Conservation (phyloP, 1,139 yeast genomes). For the Casaregolazyma lundiana region DNA sequence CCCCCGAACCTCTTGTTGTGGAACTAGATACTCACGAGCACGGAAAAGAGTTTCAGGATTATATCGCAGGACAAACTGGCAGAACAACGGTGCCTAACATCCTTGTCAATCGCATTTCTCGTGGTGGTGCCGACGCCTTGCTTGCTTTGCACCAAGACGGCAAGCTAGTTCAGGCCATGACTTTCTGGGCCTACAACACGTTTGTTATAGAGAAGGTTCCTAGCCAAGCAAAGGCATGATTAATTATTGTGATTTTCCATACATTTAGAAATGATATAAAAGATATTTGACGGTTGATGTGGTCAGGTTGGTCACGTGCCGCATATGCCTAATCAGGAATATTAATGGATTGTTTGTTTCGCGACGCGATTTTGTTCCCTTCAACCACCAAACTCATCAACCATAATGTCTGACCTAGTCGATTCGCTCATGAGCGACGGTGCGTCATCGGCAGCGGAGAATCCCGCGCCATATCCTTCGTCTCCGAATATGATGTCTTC, state of each 20-base stretch:
- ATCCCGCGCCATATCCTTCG: slow-evolving; percentile 13
- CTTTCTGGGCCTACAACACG: slow-evolving; percentile 59
- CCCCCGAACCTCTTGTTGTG: slow-evolving; percentile 67
- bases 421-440: slow-evolving; percentile 19
- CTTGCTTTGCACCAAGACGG: slow-evolving; percentile 54
- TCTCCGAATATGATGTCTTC: slow-evolving; percentile 17
- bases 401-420: slow-evolving; percentile 17
- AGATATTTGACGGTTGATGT: too few species aligned
- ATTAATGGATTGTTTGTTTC: slow-evolving; percentile 10
- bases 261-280: too few species aligned
- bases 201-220: slow-evolving; percentile 40
- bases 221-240: neutral
- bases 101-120: slow-evolving; percentile 76
- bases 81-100: slow-evolving; percentile 92
- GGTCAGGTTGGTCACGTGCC: slow-evolving; percentile 11
- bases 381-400: neutral
- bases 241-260: neutral
- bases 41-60: slow-evolving; percentile 71
- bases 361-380: slow-evolving; percentile 2
- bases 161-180: slow-evolving; percentile 45
- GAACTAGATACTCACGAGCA: slow-evolving; percentile 78
- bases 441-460: slow-evolving; percentile 8
- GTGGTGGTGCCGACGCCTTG: slow-evolving; percentile 91
- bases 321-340: slow-evolving; percentile 12
- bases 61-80: slow-evolving; percentile 71